phyloP scores from a whole-genome alignment of 441 rosid genomes.

The Populus tomentosa region DNA sequence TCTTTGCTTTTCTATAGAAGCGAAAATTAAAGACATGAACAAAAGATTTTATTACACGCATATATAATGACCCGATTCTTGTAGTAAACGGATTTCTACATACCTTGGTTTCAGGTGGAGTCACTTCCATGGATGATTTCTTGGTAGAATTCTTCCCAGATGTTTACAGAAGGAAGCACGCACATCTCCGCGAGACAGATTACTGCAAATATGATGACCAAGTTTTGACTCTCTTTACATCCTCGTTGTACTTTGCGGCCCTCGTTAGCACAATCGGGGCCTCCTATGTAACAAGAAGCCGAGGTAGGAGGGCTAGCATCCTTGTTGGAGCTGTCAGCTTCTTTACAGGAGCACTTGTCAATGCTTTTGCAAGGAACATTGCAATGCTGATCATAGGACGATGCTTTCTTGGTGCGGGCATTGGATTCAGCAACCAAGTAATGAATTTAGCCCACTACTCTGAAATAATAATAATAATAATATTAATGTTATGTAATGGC shows the following conservation, averaged over 20 bases:
- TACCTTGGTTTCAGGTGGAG: constrained; percentile 52
- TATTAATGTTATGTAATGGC: no score
- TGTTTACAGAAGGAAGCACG: constrained; percentile 64
- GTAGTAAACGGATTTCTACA: neutral
- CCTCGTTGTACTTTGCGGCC: constrained; percentile 79
- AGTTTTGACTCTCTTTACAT: constrained; percentile 74
- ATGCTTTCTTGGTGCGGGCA: constrained; percentile 66
- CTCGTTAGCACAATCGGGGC: constrained; percentile 74
- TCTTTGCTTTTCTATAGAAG: neutral
- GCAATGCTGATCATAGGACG: constrained; percentile 66
- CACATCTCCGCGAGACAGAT: constrained; percentile 66
- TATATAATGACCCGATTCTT: neutral
- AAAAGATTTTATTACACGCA: no score
- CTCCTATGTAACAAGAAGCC: constrained; percentile 53
- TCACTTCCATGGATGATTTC: constrained; percentile 96
- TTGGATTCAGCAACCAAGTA: constrained; percentile 86
- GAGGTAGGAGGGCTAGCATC: constrained; percentile 66
- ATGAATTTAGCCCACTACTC: neutral
- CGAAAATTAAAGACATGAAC: neutral
- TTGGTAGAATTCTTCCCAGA: constrained; percentile 65
- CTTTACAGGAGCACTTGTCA: constrained; percentile 65
- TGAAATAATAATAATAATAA: no score
- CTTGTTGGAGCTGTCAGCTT: constrained; percentile 66
- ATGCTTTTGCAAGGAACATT: constrained; percentile 65
- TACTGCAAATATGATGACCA: constrained; percentile 88